Evolutionary conservation across 441 rosid species (phyloP).

Genomic region (Metrosideros polymorpha): DNA sequence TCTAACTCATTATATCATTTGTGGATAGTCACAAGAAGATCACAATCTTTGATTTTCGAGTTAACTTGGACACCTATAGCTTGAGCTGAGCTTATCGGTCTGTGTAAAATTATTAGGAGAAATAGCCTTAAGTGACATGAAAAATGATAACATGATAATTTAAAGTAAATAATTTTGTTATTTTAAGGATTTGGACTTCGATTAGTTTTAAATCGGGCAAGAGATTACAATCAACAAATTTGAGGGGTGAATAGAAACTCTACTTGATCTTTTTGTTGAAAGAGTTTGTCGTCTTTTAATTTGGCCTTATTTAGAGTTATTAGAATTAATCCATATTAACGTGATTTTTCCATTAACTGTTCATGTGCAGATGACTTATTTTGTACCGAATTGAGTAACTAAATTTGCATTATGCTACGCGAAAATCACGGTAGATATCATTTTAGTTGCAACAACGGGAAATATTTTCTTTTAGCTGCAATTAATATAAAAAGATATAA

Average conservation of each 20-base stretch:
- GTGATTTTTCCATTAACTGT: neutral
- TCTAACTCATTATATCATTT: neutral
- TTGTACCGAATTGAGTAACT: no score
- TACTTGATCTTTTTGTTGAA: neutral
- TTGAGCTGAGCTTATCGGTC: neutral
- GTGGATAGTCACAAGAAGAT: neutral
- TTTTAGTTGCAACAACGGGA: no score
- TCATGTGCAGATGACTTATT: neutral
- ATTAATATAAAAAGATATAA: no score
- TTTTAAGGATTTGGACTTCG: neutral
- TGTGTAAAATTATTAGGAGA: neutral
- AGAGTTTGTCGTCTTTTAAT: neutral
- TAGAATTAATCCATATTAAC: no score
- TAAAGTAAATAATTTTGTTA: neutral
- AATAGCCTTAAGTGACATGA: neutral
- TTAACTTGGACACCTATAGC: neutral
- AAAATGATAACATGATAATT: neutral
- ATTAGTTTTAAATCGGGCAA: neutral
- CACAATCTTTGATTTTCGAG: neutral
- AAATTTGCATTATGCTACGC: neutral
- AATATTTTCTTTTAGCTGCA: neutral
- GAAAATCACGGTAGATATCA: neutral
- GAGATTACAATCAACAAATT: neutral
- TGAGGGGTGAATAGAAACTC: neutral
- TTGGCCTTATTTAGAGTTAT: neutral